phyloP scores from a whole-genome alignment of 352 stramenopile genomes.

The Globisporangium cederbergense region DNA sequence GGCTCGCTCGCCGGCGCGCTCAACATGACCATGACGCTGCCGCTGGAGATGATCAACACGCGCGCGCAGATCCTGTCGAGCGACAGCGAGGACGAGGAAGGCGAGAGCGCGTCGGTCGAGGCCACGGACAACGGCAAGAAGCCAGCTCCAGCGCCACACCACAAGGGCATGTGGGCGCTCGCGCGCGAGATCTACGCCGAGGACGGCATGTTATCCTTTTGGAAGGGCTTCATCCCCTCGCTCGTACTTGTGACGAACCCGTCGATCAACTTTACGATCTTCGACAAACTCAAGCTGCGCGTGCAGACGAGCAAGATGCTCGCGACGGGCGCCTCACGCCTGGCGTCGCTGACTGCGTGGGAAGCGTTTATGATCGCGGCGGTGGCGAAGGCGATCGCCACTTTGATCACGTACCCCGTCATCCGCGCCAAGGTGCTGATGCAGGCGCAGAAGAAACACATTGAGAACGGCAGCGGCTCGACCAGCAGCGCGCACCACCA shows the following conservation, averaged over 20 bases:
- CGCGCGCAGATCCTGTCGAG: slow-evolving; percentile 67
- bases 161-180: slow-evolving; percentile 47
- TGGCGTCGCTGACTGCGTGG: slow-evolving; percentile 52
- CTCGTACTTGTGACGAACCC: slow-evolving; percentile 86
- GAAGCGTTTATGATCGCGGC: slow-evolving; percentile 83
- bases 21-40: slow-evolving; percentile 87
- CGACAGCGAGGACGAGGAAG: slow-evolving; percentile 38
- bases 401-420: slow-evolving; percentile 83
- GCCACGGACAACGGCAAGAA: not conserved
- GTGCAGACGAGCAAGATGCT: slow-evolving; percentile 53
- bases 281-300: slow-evolving; percentile 80
- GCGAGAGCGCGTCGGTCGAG: slow-evolving; percentile 20
- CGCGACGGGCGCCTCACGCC: slow-evolving; percentile 28
- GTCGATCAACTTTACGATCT: slow-evolving; percentile 89
- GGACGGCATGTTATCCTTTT: slow-evolving; percentile 72
- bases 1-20: slow-evolving; percentile 77
- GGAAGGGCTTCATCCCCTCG: slow-evolving; percentile 87
- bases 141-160: slow-evolving; percentile 1
- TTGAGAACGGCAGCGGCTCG: slow-evolving; percentile 16
- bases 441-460: slow-evolving; percentile 71
- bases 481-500: slow-evolving; percentile 22
- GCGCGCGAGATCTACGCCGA: slow-evolving; percentile 65
- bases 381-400: slow-evolving; percentile 81
- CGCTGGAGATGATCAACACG: slow-evolving; percentile 86
- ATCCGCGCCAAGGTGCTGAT: slow-evolving; percentile 89